Conservation (phyloP, 768 basidiomycete species). For the Suillus bovinus region DNA sequence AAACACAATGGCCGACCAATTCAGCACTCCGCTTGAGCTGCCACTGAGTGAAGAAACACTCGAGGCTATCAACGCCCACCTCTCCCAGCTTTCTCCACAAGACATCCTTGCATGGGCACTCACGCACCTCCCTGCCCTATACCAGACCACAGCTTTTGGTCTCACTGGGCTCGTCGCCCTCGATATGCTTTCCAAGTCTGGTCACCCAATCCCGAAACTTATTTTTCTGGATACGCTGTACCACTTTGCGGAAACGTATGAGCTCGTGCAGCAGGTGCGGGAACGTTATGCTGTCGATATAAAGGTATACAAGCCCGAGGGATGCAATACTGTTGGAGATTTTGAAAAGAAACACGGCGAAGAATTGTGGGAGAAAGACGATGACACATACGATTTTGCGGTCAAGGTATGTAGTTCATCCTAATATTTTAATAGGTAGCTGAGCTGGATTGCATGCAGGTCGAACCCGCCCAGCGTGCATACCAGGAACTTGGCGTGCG, state of each 20-base stretch:
- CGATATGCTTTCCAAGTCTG: conserved; percentile 84
- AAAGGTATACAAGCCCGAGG: conserved; percentile 77
- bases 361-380: conserved; percentile 85
- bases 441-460: conserved; percentile 37
- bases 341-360: conserved; percentile 83
- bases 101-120: conserved; percentile 88
- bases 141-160: conserved; percentile 97
- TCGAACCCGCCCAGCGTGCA: conserved; percentile 89
- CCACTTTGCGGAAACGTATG: conserved; percentile 93
- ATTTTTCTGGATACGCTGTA: conserved; percentile 98
- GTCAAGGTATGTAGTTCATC: conserved; percentile 68
- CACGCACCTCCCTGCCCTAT: conserved; percentile 72
- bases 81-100: conserved; percentile 72
- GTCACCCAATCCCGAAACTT: conserved; percentile 63
- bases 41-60: conserved; percentile 64
- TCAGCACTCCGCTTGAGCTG: conserved; percentile 49
- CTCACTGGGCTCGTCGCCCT: conserved; percentile 91
- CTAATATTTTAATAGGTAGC: neutral
- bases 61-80: conserved; percentile 68
- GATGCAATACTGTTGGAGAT: conserved; percentile 61
- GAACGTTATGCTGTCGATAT: conserved; percentile 71
- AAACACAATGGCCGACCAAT: conserved; percentile 19
- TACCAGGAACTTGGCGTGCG: conserved; percentile 78
- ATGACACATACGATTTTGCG: conserved; percentile 83
- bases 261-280: conserved; percentile 82